Evolutionary conservation across 225 moss, liverwort and hornwort species (phyloP).

Genomic region (Pseudoscleropodium purum): DNA sequence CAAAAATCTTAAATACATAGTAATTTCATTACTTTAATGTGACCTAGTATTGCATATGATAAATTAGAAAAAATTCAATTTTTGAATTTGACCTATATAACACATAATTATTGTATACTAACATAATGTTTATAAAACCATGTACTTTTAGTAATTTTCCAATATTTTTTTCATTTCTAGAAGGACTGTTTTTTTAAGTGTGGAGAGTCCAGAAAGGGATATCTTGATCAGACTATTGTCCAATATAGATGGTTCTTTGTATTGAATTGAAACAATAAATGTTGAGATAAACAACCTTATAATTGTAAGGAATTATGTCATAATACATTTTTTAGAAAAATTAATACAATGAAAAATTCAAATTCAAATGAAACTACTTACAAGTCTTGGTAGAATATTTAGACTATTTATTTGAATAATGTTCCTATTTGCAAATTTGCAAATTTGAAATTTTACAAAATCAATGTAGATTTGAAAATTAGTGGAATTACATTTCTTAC

Average conservation of each 20-base stretch:
- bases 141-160: too few relatives aligned
- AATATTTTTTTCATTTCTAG: too few relatives aligned
- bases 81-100: too few relatives aligned
- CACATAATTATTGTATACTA: too few relatives aligned
- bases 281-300: neutral
- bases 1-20: too few relatives aligned
- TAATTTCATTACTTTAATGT: too few relatives aligned
- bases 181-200: too few relatives aligned
- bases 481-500: neutral
- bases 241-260: neutral
- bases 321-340: fast-evolving
- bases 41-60: too few relatives aligned
- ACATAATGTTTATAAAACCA: too few relatives aligned
- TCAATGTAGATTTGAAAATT: neutral
- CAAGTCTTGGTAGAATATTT: neutral
- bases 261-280: neutral
- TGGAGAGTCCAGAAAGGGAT: too few relatives aligned
- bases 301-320: neutral
- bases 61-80: too few relatives aligned
- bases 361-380: neutral
- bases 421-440: neutral
- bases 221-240: too few relatives aligned
- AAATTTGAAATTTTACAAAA: neutral
- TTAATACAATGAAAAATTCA: neutral
- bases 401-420: neutral